phyloP scores from a whole-genome alignment of 805 yeast genomes.

The Starmera amethionina region DNA sequence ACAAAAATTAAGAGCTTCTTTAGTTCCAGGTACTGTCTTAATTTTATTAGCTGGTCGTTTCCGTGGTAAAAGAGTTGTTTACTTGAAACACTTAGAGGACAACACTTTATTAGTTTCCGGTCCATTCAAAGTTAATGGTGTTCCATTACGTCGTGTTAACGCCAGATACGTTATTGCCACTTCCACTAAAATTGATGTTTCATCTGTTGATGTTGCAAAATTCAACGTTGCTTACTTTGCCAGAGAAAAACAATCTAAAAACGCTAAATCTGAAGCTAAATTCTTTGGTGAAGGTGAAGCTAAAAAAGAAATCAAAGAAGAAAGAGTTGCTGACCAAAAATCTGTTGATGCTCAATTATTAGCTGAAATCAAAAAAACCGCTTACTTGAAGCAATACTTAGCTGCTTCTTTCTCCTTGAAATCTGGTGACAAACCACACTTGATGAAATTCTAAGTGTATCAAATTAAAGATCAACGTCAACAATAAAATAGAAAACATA shows the following conservation, averaged over 20 bases:
- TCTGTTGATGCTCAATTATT: conserved; percentile 85
- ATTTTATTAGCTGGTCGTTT: conserved; percentile 97
- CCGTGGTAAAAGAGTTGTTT: conserved; percentile 99
- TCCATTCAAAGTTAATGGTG: conserved; percentile 99
- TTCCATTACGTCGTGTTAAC: conserved; percentile 98
- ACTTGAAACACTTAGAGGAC: conserved; percentile 95
- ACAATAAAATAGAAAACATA: too few relatives aligned
- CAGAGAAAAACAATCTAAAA: conserved; percentile 80
- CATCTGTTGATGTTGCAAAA: conserved; percentile 77
- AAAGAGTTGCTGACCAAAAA: conserved; percentile 96
- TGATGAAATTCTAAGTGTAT: conserved; percentile 77
- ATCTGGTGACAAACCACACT: conserved; percentile 98
- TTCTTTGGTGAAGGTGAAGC: conserved; percentile 71
- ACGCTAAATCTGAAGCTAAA: conserved; percentile 83
- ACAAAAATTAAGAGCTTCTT: conserved; percentile 89
- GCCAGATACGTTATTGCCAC: conserved; percentile 98
- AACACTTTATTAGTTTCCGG: conserved; percentile 95
- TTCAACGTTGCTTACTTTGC: conserved; percentile 94
- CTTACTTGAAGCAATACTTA: conserved; percentile 93
- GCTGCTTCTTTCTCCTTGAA: conserved; percentile 92
- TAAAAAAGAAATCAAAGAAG: conserved; percentile 84
- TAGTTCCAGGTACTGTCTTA: conserved; percentile 96
- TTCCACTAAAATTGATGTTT: conserved; percentile 80
- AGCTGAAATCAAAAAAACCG: conserved; percentile 93
- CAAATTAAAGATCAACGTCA: too few relatives aligned